phyloP scores from a whole-genome alignment of 1,284 basidiomycete species.

The Ustilago sp. region DNA sequence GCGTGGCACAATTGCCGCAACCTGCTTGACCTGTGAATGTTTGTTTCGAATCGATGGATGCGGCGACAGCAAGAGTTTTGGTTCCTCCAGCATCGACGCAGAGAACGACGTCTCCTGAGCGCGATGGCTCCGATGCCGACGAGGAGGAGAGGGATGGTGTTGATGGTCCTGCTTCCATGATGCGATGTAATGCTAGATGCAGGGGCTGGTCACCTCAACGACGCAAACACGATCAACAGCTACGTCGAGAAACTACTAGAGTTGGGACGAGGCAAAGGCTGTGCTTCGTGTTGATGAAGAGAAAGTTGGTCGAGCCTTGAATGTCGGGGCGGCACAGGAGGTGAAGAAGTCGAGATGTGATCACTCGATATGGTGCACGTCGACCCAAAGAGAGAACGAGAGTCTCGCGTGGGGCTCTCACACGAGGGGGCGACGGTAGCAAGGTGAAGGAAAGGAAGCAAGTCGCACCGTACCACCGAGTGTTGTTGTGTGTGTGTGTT shows the following conservation, averaged over 20 bases:
- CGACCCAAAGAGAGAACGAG: neutral
- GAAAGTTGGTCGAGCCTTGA: no score
- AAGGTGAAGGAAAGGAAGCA: slow-evolving; percentile 4
- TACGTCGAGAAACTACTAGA: no score
- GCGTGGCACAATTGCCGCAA: slow-evolving; percentile 49
- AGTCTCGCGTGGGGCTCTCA: neutral
- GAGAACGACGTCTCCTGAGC: slow-evolving; percentile 36
- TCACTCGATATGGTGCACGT: slow-evolving; percentile 13
- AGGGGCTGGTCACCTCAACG: neutral
- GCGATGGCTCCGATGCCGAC: slow-evolving; percentile 4
- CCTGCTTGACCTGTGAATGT: slow-evolving; percentile 47
- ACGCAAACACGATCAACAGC: no score
- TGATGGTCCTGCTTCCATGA: slow-evolving; percentile 35
- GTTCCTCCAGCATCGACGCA: slow-evolving; percentile 54
- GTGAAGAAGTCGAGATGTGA: slow-evolving; percentile 1
- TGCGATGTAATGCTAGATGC: neutral
- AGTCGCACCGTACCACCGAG: neutral
- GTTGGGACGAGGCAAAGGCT: no score
- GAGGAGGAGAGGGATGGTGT: neutral
- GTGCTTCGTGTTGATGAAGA: neutral
- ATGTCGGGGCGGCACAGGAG: neutral
- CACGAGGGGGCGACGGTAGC: neutral
- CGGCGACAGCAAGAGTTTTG: slow-evolving; percentile 50
- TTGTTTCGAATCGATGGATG: slow-evolving; percentile 24
- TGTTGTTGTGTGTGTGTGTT: neutral